These are phyloP conservation scores for Chenopodium suecicum DNA, from an alignment of 148 eudicot species.

Conservation along the genomic window DNA sequence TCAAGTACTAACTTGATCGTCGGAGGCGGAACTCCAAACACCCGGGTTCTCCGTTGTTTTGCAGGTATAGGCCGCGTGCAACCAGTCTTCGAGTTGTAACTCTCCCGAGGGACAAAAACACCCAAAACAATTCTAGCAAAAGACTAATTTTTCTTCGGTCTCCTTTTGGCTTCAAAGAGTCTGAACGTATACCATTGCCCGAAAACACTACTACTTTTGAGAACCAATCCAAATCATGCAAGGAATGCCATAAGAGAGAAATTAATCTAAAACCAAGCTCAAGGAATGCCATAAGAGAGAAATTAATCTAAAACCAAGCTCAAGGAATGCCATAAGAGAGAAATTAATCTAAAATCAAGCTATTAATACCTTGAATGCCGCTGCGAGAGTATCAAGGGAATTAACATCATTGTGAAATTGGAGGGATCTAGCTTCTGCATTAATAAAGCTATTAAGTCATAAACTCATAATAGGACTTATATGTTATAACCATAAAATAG, in stretches of 20 bases:
- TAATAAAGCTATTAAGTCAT: not conserved
- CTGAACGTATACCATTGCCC: not conserved
- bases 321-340: not conserved
- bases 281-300: not conserved
- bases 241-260: not conserved
- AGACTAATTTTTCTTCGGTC: not conserved
- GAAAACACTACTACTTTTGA: not conserved
- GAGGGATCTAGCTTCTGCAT: not conserved
- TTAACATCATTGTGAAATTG: not conserved
- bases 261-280: not conserved
- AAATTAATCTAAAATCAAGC: not conserved
- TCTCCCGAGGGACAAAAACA: too few relatives aligned
- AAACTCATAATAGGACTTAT: not conserved
- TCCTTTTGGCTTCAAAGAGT: not conserved
- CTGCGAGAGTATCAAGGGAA: not conserved
- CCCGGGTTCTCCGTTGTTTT: too few relatives aligned
- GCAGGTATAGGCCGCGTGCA: too few relatives aligned
- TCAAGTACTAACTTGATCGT: too few relatives aligned
- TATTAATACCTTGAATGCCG: not conserved
- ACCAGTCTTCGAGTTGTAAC: too few relatives aligned
- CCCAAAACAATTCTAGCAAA: not conserved
- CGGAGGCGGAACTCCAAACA: too few relatives aligned
- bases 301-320: not conserved
- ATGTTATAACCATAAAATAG: not conserved
- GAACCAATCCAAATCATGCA: not conserved